phyloP scores from a whole-genome alignment of 306 rosid genomes.

The Quillaja saponaria region DNA sequence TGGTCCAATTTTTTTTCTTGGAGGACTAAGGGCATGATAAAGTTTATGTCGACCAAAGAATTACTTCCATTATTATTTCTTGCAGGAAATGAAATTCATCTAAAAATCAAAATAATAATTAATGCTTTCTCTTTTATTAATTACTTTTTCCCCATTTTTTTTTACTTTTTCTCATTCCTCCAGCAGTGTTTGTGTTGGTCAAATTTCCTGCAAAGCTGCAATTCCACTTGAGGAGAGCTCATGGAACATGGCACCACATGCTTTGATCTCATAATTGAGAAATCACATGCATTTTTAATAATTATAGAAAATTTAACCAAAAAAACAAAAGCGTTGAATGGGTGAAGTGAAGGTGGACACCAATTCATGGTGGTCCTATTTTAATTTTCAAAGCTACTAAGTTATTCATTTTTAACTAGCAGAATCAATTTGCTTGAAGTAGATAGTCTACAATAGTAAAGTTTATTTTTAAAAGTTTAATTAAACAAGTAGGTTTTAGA shows the following conservation, averaged over 20 bases:
- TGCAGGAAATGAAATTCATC: conserved; percentile 29
- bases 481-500: too few relatives aligned
- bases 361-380: too few relatives aligned
- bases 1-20: conserved; percentile 17
- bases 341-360: neutral
- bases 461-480: too few relatives aligned
- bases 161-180: neutral
- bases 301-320: conserved; percentile 6
- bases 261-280: conserved; percentile 42
- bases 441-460: too few relatives aligned
- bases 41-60: conserved; percentile 18
- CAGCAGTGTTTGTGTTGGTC: conserved; percentile 12
- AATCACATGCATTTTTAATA: conserved; percentile 46
- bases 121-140: neutral
- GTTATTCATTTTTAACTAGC: conserved; percentile 10
- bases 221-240: conserved; percentile 33
- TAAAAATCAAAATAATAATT: neutral
- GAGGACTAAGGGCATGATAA: conserved; percentile 13
- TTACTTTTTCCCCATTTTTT: neutral
- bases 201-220: conserved; percentile 36
- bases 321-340: neutral
- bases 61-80: conserved; percentile 25
- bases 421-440: conserved; percentile 7
- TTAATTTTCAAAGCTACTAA: too few relatives aligned
- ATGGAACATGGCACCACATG: conserved; percentile 48